Conservation (phyloP, 768 basidiomycete genomes). For the Mycena amicta region DNA sequence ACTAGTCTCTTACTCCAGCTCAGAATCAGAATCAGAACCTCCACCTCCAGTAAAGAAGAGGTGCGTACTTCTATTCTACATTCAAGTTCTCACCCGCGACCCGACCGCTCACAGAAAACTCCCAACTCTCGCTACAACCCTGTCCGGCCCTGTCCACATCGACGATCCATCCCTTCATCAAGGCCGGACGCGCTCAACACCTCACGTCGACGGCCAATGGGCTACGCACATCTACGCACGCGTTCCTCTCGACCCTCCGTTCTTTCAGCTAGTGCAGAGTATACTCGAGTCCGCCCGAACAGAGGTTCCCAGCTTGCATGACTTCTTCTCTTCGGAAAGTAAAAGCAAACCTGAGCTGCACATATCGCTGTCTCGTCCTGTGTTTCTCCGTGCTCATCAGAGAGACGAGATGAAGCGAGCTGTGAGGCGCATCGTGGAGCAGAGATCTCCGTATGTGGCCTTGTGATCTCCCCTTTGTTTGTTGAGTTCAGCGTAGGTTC, state of each 20-base stretch:
- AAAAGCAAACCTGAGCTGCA: constrained; percentile 58
- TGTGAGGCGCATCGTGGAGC: constrained; percentile 54
- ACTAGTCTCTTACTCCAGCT: constrained; percentile 55
- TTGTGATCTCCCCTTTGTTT: constrained; percentile 1
- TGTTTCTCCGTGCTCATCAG: constrained; percentile 80
- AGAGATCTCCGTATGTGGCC: constrained; percentile 47
- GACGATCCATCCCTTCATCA: constrained; percentile 84
- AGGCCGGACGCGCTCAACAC: constrained; percentile 73
- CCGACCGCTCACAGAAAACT: constrained; percentile 50
- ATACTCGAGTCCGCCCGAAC: constrained; percentile 47
- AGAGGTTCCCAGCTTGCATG: constrained; percentile 49
- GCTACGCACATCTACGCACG: constrained; percentile 78
- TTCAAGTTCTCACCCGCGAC: no score
- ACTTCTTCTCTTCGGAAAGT: constrained; percentile 36
- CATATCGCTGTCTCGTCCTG: constrained; percentile 82
- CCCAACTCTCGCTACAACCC: constrained; percentile 55
- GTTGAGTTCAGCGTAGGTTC: constrained; percentile 51
- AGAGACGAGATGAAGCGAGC: constrained; percentile 68
- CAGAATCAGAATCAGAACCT: constrained; percentile 44
- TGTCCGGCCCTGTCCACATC: constrained; percentile 51
- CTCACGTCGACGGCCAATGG: constrained; percentile 88
- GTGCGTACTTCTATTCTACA: constrained; percentile 35
- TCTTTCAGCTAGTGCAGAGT: constrained; percentile 50
- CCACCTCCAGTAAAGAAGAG: constrained; percentile 40
- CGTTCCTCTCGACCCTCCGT: constrained; percentile 46